Conservation (phyloP, 202 grass and related monocot species). For the Digitaria exilis region DNA sequence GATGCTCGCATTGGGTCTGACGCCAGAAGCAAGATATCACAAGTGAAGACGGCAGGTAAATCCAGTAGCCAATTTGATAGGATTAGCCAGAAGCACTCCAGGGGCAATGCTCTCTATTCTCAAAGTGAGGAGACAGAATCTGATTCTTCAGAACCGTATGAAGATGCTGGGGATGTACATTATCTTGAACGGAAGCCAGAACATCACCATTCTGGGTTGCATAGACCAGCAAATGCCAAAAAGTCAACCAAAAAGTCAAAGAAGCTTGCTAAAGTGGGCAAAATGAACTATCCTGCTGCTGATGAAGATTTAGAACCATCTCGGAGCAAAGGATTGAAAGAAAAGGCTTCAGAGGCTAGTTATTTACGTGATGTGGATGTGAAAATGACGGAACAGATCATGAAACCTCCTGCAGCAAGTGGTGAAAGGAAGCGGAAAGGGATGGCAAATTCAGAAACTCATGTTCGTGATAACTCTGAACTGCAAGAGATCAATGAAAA, state of each 20-base stretch:
- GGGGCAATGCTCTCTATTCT: slow-evolving; percentile 45
- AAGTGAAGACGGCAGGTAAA: slow-evolving; percentile 52
- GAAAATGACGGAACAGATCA: slow-evolving; percentile 50
- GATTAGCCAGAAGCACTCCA: slow-evolving; percentile 53
- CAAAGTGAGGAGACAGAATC: slow-evolving; percentile 91
- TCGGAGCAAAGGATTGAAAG: slow-evolving; percentile 58
- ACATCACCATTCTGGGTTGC: slow-evolving; percentile 31
- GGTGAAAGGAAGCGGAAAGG: slow-evolving; percentile 76
- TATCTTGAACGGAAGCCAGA: slow-evolving; percentile 42
- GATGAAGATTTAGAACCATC: slow-evolving; percentile 61
- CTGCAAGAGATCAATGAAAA: slow-evolving; percentile 52
- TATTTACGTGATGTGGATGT: slow-evolving; percentile 61
- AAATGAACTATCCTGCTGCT: slow-evolving; percentile 55
- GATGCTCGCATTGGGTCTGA: slow-evolving; percentile 45
- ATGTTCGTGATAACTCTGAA: slow-evolving; percentile 47
- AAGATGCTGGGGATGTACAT: slow-evolving; percentile 45
- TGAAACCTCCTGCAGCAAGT: slow-evolving; percentile 54
- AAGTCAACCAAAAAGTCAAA: slow-evolving; percentile 60
- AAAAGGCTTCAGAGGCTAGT: slow-evolving; percentile 54
- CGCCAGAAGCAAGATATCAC: slow-evolving; percentile 45
- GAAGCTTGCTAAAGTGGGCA: slow-evolving; percentile 47
- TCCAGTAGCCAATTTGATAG: slow-evolving; percentile 41
- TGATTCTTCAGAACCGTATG: slow-evolving; percentile 77
- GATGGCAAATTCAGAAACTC: slow-evolving; percentile 40
- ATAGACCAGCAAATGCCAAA: slow-evolving; percentile 42